phyloP scores from a whole-genome alignment of 2,329 filamentous ascomycete species.

The Ophiocordyceps camponoti-saundersi region DNA sequence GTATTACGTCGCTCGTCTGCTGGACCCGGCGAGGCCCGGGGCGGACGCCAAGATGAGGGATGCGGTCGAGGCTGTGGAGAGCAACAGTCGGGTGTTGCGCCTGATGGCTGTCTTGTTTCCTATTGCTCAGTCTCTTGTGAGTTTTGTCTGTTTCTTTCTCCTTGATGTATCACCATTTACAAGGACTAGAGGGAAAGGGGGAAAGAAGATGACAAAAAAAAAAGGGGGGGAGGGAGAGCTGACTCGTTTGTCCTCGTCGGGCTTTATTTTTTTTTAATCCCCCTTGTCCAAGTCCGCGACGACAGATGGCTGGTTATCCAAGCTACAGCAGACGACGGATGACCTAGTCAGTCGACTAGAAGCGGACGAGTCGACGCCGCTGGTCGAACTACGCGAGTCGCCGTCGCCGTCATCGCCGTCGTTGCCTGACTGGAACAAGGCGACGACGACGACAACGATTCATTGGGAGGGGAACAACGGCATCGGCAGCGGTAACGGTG shows the following conservation, averaged over 20 bases:
- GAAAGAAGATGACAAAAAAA: too few relatives aligned
- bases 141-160: constrained; percentile 3
- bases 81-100: constrained; percentile 18
- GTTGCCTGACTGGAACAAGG: constrained; percentile 1
- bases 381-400: too few relatives aligned
- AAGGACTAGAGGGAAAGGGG: too few relatives aligned
- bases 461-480: background rate
- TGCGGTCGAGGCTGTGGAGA: constrained; percentile 21
- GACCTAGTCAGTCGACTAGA: constrained; percentile 7
- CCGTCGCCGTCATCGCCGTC: constrained; percentile 9
- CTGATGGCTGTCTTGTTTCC: constrained; percentile 21
- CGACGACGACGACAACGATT: constrained; percentile 5
- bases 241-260: background rate
- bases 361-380: too few relatives aligned
- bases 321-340: constrained; percentile 16
- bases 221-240: background rate
- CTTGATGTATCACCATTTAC: too few relatives aligned
- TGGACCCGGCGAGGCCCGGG: constrained; percentile 18
- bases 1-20: constrained; percentile 26
- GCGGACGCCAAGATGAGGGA: constrained; percentile 18
- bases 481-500: too few relatives aligned
- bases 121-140: constrained; percentile 20
- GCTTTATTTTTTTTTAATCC: too few relatives aligned
- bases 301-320: constrained; percentile 20
- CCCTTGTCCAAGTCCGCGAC: constrained; percentile 20